phyloP scores from a whole-genome alignment of 1,284 basidiomycete species.

The Tilletia caries region DNA sequence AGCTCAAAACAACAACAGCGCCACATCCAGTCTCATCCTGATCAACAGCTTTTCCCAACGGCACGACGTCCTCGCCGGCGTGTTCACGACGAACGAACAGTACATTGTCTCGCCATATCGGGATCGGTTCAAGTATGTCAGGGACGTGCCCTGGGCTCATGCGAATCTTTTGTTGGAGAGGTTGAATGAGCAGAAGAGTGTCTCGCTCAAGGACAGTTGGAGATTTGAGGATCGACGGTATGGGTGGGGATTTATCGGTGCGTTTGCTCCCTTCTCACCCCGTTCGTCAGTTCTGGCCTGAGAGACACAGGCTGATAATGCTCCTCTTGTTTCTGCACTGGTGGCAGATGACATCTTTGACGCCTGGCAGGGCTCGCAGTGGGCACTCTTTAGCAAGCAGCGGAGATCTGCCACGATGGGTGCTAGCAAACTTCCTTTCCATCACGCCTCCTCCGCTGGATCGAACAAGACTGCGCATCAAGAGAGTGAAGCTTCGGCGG shows the following conservation, averaged over 20 bases:
- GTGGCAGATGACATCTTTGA: no score
- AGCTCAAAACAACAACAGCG: background rate
- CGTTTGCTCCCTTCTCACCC: no score
- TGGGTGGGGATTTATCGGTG: no score
- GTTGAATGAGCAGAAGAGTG: slow-evolving; percentile 16
- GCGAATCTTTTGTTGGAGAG: slow-evolving; percentile 31
- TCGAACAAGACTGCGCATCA: no score
- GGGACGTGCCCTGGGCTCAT: slow-evolving; percentile 37
- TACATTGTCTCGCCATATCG: slow-evolving; percentile 33
- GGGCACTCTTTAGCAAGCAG: slow-evolving; percentile 5
- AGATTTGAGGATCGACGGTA: no score
- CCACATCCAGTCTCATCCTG: slow-evolving; percentile 36
- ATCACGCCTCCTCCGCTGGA: no score
- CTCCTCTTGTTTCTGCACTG: no score
- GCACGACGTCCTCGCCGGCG: slow-evolving; percentile 44
- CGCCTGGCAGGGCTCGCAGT: no score
- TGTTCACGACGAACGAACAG: slow-evolving; percentile 49
- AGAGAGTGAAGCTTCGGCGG: no score
- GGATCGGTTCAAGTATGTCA: slow-evolving; percentile 42
- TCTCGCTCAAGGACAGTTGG: background rate
- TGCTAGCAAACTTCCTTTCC: slow-evolving; percentile 3
- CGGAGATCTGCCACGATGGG: slow-evolving; percentile 16
- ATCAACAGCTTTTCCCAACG: slow-evolving; percentile 48
- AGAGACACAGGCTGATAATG: no score
- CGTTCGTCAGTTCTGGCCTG: no score